Conservation (phyloP, 345 rosid genomes). For the Heritiera littoralis region DNA sequence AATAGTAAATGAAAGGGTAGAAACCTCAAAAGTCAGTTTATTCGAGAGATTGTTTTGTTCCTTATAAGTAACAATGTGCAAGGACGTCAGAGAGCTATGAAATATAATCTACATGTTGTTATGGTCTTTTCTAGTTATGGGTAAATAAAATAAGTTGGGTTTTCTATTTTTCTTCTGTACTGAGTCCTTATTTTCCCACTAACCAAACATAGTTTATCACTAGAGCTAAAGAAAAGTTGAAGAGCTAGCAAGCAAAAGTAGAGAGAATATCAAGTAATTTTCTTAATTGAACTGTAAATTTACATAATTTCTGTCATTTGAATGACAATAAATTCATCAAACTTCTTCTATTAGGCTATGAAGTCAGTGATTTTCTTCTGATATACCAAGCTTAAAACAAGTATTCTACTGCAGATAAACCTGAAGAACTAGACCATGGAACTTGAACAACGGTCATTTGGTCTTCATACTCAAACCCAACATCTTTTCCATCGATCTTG, state of each 20-base stretch:
- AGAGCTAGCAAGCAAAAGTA: background rate
- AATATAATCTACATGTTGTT: too few species aligned
- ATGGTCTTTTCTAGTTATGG: too few species aligned
- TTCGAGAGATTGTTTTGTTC: too few species aligned
- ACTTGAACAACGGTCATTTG: slow-evolving; percentile 56
- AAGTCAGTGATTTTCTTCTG: background rate
- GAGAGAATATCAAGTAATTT: background rate
- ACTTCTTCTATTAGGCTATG: background rate
- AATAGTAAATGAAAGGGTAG: too few species aligned
- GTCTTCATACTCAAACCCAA: slow-evolving; percentile 53
- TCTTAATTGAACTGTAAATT: background rate
- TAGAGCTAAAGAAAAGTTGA: background rate
- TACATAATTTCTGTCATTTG: background rate
- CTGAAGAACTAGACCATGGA: slow-evolving; percentile 61
- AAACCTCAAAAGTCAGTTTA: too few species aligned
- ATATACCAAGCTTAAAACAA: slow-evolving; percentile 38
- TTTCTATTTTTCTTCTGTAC: too few species aligned
- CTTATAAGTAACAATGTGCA: too few species aligned
- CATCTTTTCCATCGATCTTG: slow-evolving; percentile 61
- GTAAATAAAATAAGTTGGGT: too few species aligned
- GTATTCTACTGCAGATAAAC: slow-evolving; percentile 49
- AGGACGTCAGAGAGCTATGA: too few species aligned
- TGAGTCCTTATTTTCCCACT: too few species aligned
- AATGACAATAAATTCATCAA: background rate
- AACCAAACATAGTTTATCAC: too few species aligned